Evolutionary conservation across 345 rosid genomes (phyloP), one percentile per base, ranked within the genome.

Genomic region (Psidium friedrichsthalianum): DNA sequence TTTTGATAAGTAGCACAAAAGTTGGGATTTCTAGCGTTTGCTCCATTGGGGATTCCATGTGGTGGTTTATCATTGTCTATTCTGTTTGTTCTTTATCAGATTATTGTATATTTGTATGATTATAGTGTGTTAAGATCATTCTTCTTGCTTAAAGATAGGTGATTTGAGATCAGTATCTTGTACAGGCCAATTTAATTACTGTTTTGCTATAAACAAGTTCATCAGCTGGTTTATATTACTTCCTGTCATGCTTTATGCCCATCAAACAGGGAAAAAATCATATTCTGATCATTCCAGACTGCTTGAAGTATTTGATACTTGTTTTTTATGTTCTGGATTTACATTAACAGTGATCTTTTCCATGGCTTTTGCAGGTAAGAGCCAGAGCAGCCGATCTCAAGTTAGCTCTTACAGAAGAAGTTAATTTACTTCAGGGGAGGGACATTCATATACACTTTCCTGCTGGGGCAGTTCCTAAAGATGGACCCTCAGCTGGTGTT

Each of bases 401-500:
- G 88, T 90, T 95, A 88, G 94, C 95, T 83, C 88, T 88, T 76
- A 90, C 90, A 20, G 94, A 92, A 42, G 94, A 90, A 85, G 89
- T 89, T 86, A 94, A 90, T 92, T 91, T 96, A 82, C 96, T 97
- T 78, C 93, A 94, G 89, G 99, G 96, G 54, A 90, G 94, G 89
- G 99, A 96, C 91, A 84, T 97, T 87, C 99, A 97, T 90, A 94
- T 97, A 90, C 99, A 97, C 91, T 97, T 97, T 88, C 99, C 99
- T 51, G 96, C 99, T 51, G 99, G 99, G 86, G 99, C 99, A 36
- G 94, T 95, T 64, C 99, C 98, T 4, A 97, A 97, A 89, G 99
- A 97, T 74, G 99, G 99, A n/a, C 99, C 99, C 40, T 97, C 99
- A 83, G 99, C 99, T 21, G 99, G 99, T 64, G 95, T 97, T 89